A percentile compares a stretch with the other conserved stretches of the same genome.
These are phyloP conservation scores for Aureoboletus auriporus DNA, from an alignment of 768 basidiomycete genomes.

Conservation along the genomic window DNA sequence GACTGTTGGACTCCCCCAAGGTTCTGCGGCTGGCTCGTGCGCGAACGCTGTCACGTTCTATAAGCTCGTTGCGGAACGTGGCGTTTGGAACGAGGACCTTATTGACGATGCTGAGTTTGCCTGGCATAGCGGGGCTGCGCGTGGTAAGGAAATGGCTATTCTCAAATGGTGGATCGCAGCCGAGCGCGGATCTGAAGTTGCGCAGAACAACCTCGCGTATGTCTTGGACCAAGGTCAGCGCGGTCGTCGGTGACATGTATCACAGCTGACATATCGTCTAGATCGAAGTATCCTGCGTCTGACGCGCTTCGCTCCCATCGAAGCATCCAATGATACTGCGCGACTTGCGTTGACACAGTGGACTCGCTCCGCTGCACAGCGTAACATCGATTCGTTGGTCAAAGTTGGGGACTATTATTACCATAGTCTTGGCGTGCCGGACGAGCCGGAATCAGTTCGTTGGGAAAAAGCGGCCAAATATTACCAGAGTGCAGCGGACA, in stretches of 20 bases:
- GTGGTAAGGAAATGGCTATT: constrained; percentile 79
- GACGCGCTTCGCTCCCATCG: constrained; percentile 63
- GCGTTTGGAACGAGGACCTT: constrained; percentile 80
- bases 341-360: constrained; percentile 85
- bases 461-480: constrained; percentile 91
- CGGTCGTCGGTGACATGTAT: constrained; percentile 24
- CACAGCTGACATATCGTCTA: constrained; percentile 28
- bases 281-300: constrained; percentile 68
- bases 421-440: constrained; percentile 76
- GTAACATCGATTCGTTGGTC: constrained; percentile 93
- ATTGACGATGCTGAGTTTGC: constrained; percentile 74
- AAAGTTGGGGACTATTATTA: constrained; percentile 99
- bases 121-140: constrained; percentile 67
- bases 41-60: constrained; percentile 89
- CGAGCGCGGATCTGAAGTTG: constrained; percentile 87
- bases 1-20: constrained; percentile 37
- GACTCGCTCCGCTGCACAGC: constrained; percentile 90
- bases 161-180: constrained; percentile 94
- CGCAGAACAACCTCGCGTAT: constrained; percentile 94
- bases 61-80: constrained; percentile 89
- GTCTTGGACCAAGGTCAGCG: constrained; percentile 83
- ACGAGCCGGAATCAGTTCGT: constrained; percentile 58
- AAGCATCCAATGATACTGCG: constrained; percentile 81
- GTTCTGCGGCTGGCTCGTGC: constrained; percentile 69
- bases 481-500: constrained; percentile 93